These are phyloP conservation scores for Pythium vanterpoolii DNA, from an alignment of 352 stramenopile genomes.

Conservation along the genomic window DNA sequence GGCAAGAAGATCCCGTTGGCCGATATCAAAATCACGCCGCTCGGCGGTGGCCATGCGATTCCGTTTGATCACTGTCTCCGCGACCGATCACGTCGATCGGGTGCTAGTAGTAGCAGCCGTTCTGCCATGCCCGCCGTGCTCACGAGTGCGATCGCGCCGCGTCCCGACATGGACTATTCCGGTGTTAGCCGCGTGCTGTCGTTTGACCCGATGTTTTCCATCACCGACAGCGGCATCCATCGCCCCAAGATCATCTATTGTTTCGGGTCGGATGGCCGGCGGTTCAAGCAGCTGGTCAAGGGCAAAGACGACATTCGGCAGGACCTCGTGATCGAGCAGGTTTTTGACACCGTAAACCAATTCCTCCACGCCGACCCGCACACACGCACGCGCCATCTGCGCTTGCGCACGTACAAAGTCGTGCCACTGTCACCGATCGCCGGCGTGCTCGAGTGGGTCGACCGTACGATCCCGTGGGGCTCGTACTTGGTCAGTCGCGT, in stretches of 20 bases:
- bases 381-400: constrained; percentile 68
- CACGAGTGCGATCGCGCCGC: constrained; percentile 66
- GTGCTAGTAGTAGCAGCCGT: constrained; percentile 19
- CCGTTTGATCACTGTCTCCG: constrained; percentile 77
- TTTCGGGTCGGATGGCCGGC: constrained; percentile 88
- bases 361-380: constrained; percentile 72
- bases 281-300: constrained; percentile 96
- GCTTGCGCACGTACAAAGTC: constrained; percentile 97
- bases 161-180: constrained; percentile 80
- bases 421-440: constrained; percentile 85
- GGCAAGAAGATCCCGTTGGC: constrained; percentile 75
- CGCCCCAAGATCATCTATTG: constrained; percentile 98
- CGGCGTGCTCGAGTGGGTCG: constrained; percentile 98
- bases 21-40: constrained; percentile 45
- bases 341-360: constrained; percentile 88
- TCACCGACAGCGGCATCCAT: constrained; percentile 95
- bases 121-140: constrained; percentile 70
- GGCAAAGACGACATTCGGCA: constrained; percentile 87
- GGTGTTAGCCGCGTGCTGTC: constrained; percentile 78
- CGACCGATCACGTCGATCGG: constrained; percentile 35
- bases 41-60: constrained; percentile 26
- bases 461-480: constrained; percentile 94
- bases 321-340: constrained; percentile 89
- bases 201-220: constrained; percentile 91
- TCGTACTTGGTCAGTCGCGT: constrained; percentile 83